Conservation (phyloP, 2,329 filamentous ascomycete species). For the Claviceps monticola region DNA sequence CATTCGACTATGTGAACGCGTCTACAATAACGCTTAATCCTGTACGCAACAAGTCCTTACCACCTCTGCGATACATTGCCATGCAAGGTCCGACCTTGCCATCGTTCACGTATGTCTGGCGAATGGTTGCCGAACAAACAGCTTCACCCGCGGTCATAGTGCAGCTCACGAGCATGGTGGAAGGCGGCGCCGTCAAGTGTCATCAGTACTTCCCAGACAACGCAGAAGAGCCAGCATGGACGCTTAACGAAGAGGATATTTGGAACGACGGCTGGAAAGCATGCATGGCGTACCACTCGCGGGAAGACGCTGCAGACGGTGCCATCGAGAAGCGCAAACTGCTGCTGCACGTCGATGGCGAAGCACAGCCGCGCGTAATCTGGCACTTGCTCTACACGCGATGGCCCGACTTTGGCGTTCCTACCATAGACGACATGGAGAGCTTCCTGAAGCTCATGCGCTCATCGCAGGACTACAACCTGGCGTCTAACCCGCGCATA, state of each 20-base stretch:
- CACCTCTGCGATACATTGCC: constrained; percentile 60
- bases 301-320: constrained; percentile 40
- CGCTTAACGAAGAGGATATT: constrained; percentile 48
- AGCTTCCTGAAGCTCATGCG: constrained; percentile 57
- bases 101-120: constrained; percentile 75
- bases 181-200: constrained; percentile 69
- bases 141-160: constrained; percentile 66
- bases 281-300: constrained; percentile 50
- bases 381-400: constrained; percentile 76
- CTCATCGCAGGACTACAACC: constrained; percentile 46
- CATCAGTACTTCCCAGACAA: constrained; percentile 69
- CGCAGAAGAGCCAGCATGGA: constrained; percentile 35
- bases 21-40: constrained; percentile 51
- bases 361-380: constrained; percentile 42
- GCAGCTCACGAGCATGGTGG: constrained; percentile 85
- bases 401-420: constrained; percentile 87
- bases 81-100: constrained; percentile 79
- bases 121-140: constrained; percentile 80
- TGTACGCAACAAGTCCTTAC: constrained; percentile 21
- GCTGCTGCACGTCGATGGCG: constrained; percentile 36
- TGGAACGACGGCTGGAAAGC: constrained; percentile 56
- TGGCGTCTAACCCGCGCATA: constrained; percentile 52
- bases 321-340: constrained; percentile 66
- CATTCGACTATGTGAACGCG: constrained; percentile 71
- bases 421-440: constrained; percentile 50